Evolutionary conservation across 2,329 filamentous ascomycete species (phyloP), one percentile per base, ranked within the genome.

Genomic region (Phaeosphaeria sp.): DNA sequence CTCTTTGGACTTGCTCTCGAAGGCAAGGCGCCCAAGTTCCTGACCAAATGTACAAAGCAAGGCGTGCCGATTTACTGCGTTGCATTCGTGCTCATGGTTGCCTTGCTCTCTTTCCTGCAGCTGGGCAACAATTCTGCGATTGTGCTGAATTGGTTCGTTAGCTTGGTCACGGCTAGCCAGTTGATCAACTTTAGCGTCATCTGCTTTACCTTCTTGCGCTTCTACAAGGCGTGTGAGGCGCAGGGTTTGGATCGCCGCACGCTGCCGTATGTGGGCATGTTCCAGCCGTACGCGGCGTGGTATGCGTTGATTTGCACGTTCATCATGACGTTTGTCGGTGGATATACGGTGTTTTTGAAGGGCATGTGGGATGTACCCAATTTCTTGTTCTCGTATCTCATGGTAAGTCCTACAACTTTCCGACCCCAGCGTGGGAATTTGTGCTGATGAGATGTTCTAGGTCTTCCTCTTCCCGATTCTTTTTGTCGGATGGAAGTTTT

Each of bases 31-130:
- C 84, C 84, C 0, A 77, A 74, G 25, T 71, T 89, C 67, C 77
- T 90, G n/a, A 82, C 82, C 51, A 50, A 87, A 64, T 76, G 73
- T 64, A 83, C 81, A 53, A 88, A 91, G 72, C 80, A 83, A 11
- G 88, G 88, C 67, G 86, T 95, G 0, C 92, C 92, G 0, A 82
- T 92, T 56, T 91, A 90, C 76, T 91, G 88, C 67, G 90, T 94
- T 21, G 67, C 76, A 1, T 73, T 88, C 25, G 90, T 92, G 0
- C 81, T 92, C 6, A 73, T 85, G 3, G 86, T 95, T 62, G 85
- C 89, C 1, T 79, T 92, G 1, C 81, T 96, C 5, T 86, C 89
- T 1, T 95, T 93, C 76, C 80, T 94, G 11, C 90, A 94, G 75
- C 83, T 94, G 15, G 88, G 86, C n/a, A 83, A 86, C 59, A 84